A percentile compares a stretch with the other conserved stretches of the same genome.
Evolutionary conservation across 2,329 filamentous ascomycete species (phyloP).

Genomic region (Ascomycota sp.): DNA sequence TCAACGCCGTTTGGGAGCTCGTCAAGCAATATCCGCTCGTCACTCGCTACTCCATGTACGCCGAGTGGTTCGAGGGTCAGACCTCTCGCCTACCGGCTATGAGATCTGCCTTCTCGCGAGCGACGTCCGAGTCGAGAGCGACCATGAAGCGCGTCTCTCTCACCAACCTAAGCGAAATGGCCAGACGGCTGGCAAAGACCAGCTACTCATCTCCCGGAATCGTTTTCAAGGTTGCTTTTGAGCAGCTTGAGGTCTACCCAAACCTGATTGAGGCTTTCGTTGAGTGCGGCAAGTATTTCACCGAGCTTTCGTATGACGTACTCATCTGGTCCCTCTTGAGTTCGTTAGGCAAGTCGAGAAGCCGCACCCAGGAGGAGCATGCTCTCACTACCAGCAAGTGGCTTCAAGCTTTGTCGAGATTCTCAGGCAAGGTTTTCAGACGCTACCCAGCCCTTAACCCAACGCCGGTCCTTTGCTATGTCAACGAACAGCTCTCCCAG

Average conservation of each 20-base stretch:
- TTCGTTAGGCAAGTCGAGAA: slow-evolving; percentile 41
- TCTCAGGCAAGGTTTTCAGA: slow-evolving; percentile 77
- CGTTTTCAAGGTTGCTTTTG: slow-evolving; percentile 74
- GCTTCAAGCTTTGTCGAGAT: slow-evolving; percentile 77
- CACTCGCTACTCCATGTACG: slow-evolving; percentile 71
- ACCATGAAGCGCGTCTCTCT: slow-evolving; percentile 79
- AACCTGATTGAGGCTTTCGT: slow-evolving; percentile 92
- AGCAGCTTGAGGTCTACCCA: slow-evolving; percentile 81
- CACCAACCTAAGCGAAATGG: slow-evolving; percentile 71
- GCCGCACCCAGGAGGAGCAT: slow-evolving; percentile 40
- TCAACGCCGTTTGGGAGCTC: slow-evolving; percentile 72
- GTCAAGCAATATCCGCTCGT: slow-evolving; percentile 59
- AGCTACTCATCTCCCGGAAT: slow-evolving; percentile 78
- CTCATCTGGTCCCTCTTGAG: slow-evolving; percentile 83
- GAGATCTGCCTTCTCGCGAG: slow-evolving; percentile 55
- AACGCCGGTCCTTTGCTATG: slow-evolving; percentile 72
- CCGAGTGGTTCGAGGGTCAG: slow-evolving; percentile 74
- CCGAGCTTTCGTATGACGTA: slow-evolving; percentile 78
- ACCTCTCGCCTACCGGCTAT: slow-evolving; percentile 61
- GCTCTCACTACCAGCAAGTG: slow-evolving; percentile 68
- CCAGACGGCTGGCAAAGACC: slow-evolving; percentile 76
- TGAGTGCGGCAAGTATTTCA: slow-evolving; percentile 87
- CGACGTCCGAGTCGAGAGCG: slow-evolving; percentile 60
- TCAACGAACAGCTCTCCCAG: slow-evolving; percentile 60
- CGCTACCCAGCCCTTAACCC: slow-evolving; percentile 71